These are phyloP conservation scores for Phytophthora europaea DNA, from an alignment of 352 stramenopile species.

Conservation along the genomic window DNA sequence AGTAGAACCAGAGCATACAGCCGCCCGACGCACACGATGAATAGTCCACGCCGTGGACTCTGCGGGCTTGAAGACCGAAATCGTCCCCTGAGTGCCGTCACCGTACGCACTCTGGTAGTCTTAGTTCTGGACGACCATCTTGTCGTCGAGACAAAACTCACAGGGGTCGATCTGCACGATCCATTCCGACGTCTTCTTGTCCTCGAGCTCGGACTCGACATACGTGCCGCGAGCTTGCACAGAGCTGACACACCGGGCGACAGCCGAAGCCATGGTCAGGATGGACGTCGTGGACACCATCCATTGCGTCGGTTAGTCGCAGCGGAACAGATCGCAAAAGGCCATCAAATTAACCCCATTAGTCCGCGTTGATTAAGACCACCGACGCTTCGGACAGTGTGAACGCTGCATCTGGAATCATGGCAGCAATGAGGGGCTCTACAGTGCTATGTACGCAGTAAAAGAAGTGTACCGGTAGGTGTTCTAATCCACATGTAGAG, in stretches of 20 bases:
- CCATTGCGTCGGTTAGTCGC: constrained; percentile 4
- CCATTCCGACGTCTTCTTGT: constrained; percentile 37
- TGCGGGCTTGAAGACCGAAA: constrained; percentile 34
- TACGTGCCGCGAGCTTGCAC: constrained; percentile 37
- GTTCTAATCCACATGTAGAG: neutral
- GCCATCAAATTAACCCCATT: neutral
- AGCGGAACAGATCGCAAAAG: constrained; percentile 29
- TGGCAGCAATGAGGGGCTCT: neutral
- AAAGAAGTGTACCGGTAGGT: too few relatives aligned
- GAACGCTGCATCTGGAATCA: neutral
- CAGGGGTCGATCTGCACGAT: constrained; percentile 47
- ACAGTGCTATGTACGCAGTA: neutral
- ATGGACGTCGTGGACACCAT: constrained; percentile 19
- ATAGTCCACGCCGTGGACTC: constrained; percentile 32
- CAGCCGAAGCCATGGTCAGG: neutral
- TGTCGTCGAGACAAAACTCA: constrained; percentile 43
- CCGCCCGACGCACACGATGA: constrained; percentile 35
- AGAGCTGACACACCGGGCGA: constrained; percentile 9
- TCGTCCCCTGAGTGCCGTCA: constrained; percentile 32
- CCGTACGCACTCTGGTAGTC: constrained; percentile 38
- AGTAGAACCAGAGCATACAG: constrained; percentile 49
- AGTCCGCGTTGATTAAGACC: neutral
- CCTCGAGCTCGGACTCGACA: constrained; percentile 38
- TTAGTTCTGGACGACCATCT: constrained; percentile 42
- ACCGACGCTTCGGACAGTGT: neutral